Percentiles rank a stretch among this genome's conserved stretches.
These are phyloP conservation scores for Ceratocystis cacaofunesta DNA, from an alignment of 2,329 filamentous ascomycete species.

Conservation along the genomic window DNA sequence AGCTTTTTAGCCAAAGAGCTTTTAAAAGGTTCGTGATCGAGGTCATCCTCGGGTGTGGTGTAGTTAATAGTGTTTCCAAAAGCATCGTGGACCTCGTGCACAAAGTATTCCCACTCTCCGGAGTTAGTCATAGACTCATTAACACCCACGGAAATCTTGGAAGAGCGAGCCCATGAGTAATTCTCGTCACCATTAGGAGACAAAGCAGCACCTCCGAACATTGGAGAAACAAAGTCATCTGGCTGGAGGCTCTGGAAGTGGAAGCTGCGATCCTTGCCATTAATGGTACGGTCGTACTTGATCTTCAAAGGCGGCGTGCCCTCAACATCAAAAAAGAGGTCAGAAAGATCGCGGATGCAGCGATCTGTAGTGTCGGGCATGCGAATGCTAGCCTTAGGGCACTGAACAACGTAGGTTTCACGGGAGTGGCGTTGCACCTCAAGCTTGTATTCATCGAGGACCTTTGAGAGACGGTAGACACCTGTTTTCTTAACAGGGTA, in stretches of 20 bases:
- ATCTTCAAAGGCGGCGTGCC: constrained; percentile 86
- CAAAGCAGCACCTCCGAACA: constrained; percentile 47
- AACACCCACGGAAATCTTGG: constrained; percentile 62
- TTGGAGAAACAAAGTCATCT: constrained; percentile 65
- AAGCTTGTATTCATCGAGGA: constrained; percentile 85
- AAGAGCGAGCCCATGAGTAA: constrained; percentile 64
- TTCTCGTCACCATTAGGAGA: constrained; percentile 44
- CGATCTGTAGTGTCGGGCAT: constrained; percentile 47
- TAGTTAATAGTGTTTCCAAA: constrained; percentile 80
- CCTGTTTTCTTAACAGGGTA: constrained; percentile 73
- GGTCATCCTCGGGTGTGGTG: constrained; percentile 48
- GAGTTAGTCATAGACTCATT: constrained; percentile 75
- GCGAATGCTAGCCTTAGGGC: constrained; percentile 64
- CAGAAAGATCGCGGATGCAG: constrained; percentile 77
- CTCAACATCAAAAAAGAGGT: constrained; percentile 66
- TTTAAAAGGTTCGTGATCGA: constrained; percentile 44
- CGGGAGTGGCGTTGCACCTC: constrained; percentile 66
- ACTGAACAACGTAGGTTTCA: constrained; percentile 72
- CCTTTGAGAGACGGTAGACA: constrained; percentile 68
- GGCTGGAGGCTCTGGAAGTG: constrained; percentile 90
- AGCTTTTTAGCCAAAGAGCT: constrained; percentile 62
- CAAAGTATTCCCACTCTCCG: constrained; percentile 75
- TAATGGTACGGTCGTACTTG: constrained; percentile 78
- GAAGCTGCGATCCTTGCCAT: constrained; percentile 67
- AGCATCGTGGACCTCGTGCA: constrained; percentile 84